Percentiles rank a stretch among this genome's conserved stretches.
phyloP scores from a whole-genome alignment of 2,329 filamentous ascomycete species.

The Neurospora sp. region DNA sequence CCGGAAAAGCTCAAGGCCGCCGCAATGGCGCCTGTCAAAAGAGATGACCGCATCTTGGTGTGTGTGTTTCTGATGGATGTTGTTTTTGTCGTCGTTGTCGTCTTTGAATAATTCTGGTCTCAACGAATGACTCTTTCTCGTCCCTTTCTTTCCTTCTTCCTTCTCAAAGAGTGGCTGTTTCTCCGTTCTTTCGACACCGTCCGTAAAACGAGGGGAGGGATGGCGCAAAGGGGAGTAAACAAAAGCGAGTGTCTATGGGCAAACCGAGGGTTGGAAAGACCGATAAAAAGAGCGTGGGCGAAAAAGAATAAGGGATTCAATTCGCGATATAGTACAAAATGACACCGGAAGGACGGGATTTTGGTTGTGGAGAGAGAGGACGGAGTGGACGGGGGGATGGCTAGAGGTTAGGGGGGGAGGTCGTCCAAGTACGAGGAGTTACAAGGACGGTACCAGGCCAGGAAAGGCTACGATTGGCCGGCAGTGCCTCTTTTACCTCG shows the following conservation, averaged over 20 bases:
- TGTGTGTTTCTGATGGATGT: not conserved
- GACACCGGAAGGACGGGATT: not conserved
- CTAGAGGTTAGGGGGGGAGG: not conserved
- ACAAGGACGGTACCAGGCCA: not conserved
- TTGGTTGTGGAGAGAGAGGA: not conserved
- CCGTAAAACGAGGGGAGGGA: not conserved
- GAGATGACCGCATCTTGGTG: conserved; percentile 12
- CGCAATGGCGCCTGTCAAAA: conserved; percentile 13
- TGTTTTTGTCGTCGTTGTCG: not conserved
- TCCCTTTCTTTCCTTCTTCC: not conserved
- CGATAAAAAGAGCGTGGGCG: not conserved
- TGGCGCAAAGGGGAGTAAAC: not conserved
- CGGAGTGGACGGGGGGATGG: not conserved
- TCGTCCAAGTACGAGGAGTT: not conserved
- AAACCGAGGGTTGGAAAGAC: not conserved
- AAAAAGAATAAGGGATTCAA: not conserved
- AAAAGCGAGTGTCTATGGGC: not conserved
- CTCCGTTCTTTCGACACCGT: not conserved
- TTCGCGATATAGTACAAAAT: not conserved
- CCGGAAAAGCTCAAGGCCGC: conserved; percentile 17
- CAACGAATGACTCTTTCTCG: not conserved
- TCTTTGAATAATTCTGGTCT: not conserved
- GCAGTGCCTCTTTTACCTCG: not conserved
- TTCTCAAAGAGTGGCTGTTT: not conserved
- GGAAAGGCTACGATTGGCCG: not conserved